phyloP scores from a whole-genome alignment of 192 early-diverging fungal genomes.

The Linnemannia schmuckeri region DNA sequence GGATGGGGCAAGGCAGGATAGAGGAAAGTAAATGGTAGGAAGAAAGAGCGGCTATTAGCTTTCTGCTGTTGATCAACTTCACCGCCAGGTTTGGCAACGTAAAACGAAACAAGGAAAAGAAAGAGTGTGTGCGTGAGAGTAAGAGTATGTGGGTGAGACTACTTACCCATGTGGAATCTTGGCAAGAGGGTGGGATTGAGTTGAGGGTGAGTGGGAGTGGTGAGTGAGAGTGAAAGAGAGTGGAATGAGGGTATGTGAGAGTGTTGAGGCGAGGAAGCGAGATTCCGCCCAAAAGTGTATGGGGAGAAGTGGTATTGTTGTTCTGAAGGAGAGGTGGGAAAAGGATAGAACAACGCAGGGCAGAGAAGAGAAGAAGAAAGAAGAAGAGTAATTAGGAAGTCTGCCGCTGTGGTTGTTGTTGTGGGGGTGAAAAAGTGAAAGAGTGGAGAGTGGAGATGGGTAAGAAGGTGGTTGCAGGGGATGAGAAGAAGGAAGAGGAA shows the following conservation, averaged over 20 bases:
- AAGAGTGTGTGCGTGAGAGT: neutral
- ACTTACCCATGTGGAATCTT: constrained; percentile 22
- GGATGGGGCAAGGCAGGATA: neutral
- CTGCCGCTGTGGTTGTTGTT: too few relatives aligned
- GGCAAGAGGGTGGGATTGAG: neutral
- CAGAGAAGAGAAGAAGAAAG: neutral
- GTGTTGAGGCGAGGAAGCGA: neutral
- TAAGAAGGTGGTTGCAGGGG: neutral
- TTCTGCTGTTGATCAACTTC: too few relatives aligned
- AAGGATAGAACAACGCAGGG: neutral
- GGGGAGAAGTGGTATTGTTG: neutral
- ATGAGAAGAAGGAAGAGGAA: neutral
- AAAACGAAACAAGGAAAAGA: neutral
- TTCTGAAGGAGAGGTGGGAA: neutral
- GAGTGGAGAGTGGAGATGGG: neutral
- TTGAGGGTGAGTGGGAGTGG: neutral
- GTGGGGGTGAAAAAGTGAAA: neutral
- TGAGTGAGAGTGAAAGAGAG: neutral
- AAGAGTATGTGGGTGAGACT: neutral
- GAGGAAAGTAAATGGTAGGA: too few relatives aligned
- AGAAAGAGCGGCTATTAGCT: too few relatives aligned
- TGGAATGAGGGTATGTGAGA: neutral
- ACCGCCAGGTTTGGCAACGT: too few relatives aligned
- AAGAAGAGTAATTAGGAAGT: too few relatives aligned
- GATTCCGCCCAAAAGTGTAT: neutral